These are phyloP conservation scores for Aureobasidium subglaciale DNA, from an alignment of 2,329 filamentous ascomycete genomes.

Conservation along the genomic window DNA sequence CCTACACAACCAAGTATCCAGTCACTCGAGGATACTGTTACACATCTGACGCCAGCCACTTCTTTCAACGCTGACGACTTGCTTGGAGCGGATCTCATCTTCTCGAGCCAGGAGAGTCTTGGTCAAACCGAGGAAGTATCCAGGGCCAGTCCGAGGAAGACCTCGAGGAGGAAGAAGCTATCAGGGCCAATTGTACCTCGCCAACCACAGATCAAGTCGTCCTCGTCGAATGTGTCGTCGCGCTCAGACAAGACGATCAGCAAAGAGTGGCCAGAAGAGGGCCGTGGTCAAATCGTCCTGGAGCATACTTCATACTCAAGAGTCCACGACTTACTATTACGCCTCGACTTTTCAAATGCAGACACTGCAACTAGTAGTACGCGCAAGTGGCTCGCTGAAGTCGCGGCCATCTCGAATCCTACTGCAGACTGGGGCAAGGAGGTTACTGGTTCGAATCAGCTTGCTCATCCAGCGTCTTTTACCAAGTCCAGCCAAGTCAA, in stretches of 20 bases:
- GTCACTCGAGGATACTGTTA: not conserved
- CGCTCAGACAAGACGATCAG: constrained; percentile 51
- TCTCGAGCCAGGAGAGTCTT: not conserved
- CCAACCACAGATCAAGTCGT: constrained; percentile 54
- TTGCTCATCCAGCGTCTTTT: constrained; percentile 23
- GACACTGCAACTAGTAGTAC: constrained; percentile 59
- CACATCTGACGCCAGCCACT: not conserved
- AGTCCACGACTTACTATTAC: constrained; percentile 61
- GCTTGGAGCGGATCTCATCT: not conserved
- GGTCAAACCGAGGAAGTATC: not conserved
- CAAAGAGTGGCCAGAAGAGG: constrained; percentile 58
- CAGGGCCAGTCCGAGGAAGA: constrained; percentile 21
- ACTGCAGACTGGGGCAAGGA: constrained; percentile 16
- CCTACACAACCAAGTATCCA: constrained; percentile 33
- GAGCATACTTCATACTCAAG: constrained; percentile 59
- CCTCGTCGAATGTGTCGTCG: constrained; percentile 32
- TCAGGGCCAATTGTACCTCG: constrained; percentile 57
- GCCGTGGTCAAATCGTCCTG: constrained; percentile 58
- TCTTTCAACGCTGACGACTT: not conserved
- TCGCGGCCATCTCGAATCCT: constrained; percentile 31
- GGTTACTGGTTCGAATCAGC: constrained; percentile 16
- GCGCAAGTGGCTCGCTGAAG: constrained; percentile 62
- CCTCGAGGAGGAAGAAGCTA: constrained; percentile 37
- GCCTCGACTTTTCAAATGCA: constrained; percentile 64
- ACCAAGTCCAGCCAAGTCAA: constrained; percentile 26